Percentiles rank a stretch among this genome's conserved stretches.
These are phyloP conservation scores for Ganoderma lingzhi DNA, from an alignment of 1,284 basidiomycete genomes.

Conservation along the genomic window DNA sequence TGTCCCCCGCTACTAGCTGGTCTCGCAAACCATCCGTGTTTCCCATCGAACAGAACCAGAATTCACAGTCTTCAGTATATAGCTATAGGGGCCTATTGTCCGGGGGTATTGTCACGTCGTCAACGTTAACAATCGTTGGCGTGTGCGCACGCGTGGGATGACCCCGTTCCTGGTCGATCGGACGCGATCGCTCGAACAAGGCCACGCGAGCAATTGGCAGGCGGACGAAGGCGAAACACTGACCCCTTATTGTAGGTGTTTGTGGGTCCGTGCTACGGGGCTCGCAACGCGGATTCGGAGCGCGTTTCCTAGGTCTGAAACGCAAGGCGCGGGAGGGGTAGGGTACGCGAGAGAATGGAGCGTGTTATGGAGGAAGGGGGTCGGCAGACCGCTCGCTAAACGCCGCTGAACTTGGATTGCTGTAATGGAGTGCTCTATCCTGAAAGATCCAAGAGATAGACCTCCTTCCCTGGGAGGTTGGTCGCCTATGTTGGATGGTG, in stretches of 20 bases:
- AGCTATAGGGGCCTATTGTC: neutral
- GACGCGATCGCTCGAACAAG: neutral
- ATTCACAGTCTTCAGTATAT: neutral
- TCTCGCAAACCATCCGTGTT: neutral
- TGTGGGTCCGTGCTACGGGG: neutral
- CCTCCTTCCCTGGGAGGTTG: neutral
- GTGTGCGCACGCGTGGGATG: neutral
- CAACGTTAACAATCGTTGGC: neutral
- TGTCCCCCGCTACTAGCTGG: neutral
- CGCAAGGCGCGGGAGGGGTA: neutral
- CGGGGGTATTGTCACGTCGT: neutral
- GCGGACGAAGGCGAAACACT: neutral
- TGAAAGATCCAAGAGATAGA: too few relatives aligned
- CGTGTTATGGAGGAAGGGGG: neutral
- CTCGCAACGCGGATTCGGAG: neutral
- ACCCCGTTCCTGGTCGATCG: neutral
- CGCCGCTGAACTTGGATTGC: too few relatives aligned
- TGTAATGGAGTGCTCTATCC: neutral
- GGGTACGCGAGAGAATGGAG: neutral
- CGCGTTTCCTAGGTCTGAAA: neutral
- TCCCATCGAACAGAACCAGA: neutral
- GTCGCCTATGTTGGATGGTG: neutral
- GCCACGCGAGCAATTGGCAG: constrained; percentile 1
- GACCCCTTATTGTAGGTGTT: constrained; percentile 6
- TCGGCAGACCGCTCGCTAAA: too few relatives aligned